phyloP scores from a whole-genome alignment of 2,329 filamentous ascomycete genomes.

The Clonostachys sp. region DNA sequence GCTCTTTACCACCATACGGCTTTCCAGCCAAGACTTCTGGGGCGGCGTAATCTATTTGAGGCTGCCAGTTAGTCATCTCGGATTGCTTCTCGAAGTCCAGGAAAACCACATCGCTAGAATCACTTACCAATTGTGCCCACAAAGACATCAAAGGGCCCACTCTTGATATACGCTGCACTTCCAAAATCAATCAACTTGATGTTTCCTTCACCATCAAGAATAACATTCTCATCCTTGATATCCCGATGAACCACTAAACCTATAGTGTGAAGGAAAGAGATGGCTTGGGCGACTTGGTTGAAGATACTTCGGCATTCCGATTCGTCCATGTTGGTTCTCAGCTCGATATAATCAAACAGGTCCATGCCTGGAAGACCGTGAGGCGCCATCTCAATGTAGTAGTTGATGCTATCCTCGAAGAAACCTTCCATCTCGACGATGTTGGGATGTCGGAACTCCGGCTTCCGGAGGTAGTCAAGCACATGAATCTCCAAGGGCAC shows the following conservation, averaged over 20 bases:
- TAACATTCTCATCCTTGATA: conserved; percentile 98
- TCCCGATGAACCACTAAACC: conserved; percentile 93
- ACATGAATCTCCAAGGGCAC: conserved; percentile 97
- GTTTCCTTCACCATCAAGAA: conserved; percentile 88
- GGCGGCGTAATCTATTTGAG: conserved; percentile 78
- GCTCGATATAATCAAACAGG: conserved; percentile 96
- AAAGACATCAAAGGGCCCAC: conserved; percentile 96
- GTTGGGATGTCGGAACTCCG: conserved; percentile 61
- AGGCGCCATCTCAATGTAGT: conserved; percentile 98
- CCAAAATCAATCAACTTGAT: conserved; percentile 99
- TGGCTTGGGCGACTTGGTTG: conserved; percentile 81
- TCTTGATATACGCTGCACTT: conserved; percentile 97
- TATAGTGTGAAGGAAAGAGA: conserved; percentile 87
- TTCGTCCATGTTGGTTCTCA: conserved; percentile 95
- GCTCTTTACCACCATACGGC: conserved; percentile 90
- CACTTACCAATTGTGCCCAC: conserved; percentile 91
- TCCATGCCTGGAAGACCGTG: conserved; percentile 97
- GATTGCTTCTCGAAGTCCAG: not conserved
- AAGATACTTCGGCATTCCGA: conserved; percentile 92
- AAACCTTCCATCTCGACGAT: conserved; percentile 72
- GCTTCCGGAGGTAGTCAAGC: conserved; percentile 82
- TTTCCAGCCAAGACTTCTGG: conserved; percentile 94
- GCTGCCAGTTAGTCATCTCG: not conserved
- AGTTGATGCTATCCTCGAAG: conserved; percentile 81
- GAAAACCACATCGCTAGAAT: not conserved